These are phyloP conservation scores for Ustilago cynodontis DNA, from an alignment of 1,284 basidiomycete species.

Conservation along the genomic window DNA sequence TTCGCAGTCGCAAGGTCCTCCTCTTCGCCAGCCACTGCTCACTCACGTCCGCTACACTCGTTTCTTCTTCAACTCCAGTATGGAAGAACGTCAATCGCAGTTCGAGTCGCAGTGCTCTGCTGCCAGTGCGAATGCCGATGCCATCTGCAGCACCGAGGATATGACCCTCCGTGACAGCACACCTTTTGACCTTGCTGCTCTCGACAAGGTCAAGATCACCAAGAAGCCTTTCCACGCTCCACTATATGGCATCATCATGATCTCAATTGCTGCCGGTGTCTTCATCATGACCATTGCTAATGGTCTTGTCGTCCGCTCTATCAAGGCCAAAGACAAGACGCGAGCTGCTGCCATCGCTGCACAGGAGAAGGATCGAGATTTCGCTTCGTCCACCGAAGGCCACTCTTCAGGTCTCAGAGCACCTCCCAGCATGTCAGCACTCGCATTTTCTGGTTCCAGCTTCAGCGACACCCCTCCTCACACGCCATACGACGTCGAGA, in stretches of 20 bases:
- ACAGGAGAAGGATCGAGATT: conserved; percentile 25
- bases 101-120: conserved; percentile 53
- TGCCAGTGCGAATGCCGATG: conserved; percentile 24
- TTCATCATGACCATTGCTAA: conserved; percentile 58
- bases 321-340: conserved; percentile 53
- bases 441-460: conserved; percentile 10
- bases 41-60: conserved; percentile 58
- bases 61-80: conserved; percentile 66
- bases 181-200: conserved; percentile 41
- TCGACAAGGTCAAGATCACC: conserved; percentile 24
- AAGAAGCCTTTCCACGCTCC: conserved; percentile 33
- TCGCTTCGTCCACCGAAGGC: conserved; percentile 3
- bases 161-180: conserved; percentile 56
- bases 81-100: conserved; percentile 43
- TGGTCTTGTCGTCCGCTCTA: conserved; percentile 46
- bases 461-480: conserved; percentile 13
- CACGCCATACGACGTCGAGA: conserved; percentile 29
- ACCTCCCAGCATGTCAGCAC: conserved; percentile 14
- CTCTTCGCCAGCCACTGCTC: conserved; percentile 36
- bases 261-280: conserved; percentile 47
- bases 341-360: conserved; percentile 37
- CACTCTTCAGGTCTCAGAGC: background rate
- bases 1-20: conserved; percentile 54
- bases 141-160: conserved; percentile 61
- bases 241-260: conserved; percentile 43